These are phyloP conservation scores for Phytophthora syringae DNA, from an alignment of 352 stramenopile species.

Conservation along the genomic window DNA sequence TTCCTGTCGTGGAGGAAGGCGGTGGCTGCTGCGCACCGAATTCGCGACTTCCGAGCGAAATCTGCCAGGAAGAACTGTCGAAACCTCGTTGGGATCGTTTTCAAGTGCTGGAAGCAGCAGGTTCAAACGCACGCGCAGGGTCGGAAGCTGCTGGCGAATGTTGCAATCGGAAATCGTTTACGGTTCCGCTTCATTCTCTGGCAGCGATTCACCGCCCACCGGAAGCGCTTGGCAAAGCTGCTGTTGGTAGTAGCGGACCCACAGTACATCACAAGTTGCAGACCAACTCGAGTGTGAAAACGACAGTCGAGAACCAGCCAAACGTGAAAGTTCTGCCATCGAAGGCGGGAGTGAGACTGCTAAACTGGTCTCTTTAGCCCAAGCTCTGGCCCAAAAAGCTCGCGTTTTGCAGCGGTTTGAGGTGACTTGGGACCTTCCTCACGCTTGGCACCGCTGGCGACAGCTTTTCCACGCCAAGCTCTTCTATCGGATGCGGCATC, in stretches of 20 bases:
- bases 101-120: conserved; percentile 45
- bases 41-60: conserved; percentile 34
- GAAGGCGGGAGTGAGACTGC: too few relatives aligned
- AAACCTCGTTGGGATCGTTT: conserved; percentile 18
- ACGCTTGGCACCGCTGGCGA: conserved; percentile 63
- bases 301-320: too few relatives aligned
- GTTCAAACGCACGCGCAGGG: conserved; percentile 36
- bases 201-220: conserved; percentile 45
- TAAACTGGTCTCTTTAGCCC: conserved; percentile 27
- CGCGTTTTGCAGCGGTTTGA: conserved; percentile 59
- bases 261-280: not conserved
- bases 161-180: conserved; percentile 41
- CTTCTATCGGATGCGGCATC: conserved; percentile 58
- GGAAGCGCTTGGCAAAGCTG: conserved; percentile 36
- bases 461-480: conserved; percentile 65
- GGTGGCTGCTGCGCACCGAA: conserved; percentile 19
- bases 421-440: conserved; percentile 45
- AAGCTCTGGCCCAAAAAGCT: conserved; percentile 42
- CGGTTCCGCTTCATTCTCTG: conserved; percentile 65
- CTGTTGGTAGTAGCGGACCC: conserved; percentile 23
- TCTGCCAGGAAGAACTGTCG: conserved; percentile 7
- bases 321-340: too few relatives aligned
- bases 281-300: too few relatives aligned
- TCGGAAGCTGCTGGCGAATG: conserved; percentile 42
- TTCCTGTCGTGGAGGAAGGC: conserved; percentile 61